Conservation (phyloP, 345 rosid species). For the Sonneratia caseolaris region DNA sequence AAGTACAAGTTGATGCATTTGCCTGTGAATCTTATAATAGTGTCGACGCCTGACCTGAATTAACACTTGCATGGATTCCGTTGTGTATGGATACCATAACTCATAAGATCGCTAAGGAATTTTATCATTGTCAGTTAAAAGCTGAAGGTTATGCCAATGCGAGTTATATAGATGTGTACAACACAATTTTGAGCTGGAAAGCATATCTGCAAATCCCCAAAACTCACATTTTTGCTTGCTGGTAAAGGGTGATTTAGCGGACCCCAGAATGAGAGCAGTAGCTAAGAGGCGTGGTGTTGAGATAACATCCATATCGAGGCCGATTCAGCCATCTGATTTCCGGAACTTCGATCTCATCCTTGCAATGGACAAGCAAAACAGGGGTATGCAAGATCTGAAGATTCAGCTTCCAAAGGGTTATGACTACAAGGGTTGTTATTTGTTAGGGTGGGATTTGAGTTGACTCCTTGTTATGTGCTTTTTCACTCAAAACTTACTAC, state of each 20-base stretch:
- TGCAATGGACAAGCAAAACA: slow-evolving; percentile 86
- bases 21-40: neutral
- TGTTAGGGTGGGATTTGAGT: neutral
- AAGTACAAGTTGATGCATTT: neutral
- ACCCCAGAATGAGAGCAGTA: slow-evolving; percentile 86
- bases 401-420: neutral
- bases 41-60: neutral
- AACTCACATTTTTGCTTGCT: neutral
- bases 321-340: slow-evolving; percentile 74
- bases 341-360: slow-evolving; percentile 74
- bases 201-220: neutral
- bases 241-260: slow-evolving; percentile 62
- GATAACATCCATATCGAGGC: slow-evolving; percentile 90
- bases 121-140: neutral
- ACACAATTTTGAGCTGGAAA: neutral
- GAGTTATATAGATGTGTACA: neutral
- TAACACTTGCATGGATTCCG: neutral
- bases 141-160: neutral
- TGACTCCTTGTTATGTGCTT: neutral
- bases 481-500: neutral
- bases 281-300: slow-evolving; percentile 75
- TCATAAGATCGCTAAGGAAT: neutral
- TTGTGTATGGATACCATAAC: neutral
- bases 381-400: slow-evolving; percentile 23
- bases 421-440: neutral